These are phyloP conservation scores for Astragalus membranaceus DNA, from an alignment of 306 rosid species.

Conservation along the genomic window DNA sequence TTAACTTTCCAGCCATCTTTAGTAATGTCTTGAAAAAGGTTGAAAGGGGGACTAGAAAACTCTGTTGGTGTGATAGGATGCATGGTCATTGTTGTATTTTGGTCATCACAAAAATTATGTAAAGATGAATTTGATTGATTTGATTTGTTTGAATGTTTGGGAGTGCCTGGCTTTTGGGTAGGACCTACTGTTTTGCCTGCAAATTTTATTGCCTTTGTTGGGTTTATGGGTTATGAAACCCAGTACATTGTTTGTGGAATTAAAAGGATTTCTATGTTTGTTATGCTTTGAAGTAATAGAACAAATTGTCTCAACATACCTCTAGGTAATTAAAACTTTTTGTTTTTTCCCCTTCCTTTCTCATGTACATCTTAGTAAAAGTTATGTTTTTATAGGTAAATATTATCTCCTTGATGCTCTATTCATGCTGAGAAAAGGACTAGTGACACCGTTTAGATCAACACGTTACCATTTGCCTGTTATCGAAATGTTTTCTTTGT, in stretches of 20 bases:
- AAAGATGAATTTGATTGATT: constrained; percentile 44
- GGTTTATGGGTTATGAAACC: constrained; percentile 34
- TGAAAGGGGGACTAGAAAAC: constrained; percentile 23
- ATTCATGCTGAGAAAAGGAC: too few relatives aligned
- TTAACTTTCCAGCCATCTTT: too few relatives aligned
- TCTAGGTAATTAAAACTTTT: too few relatives aligned
- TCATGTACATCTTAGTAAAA: too few relatives aligned
- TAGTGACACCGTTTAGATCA: too few relatives aligned
- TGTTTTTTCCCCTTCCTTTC: too few relatives aligned
- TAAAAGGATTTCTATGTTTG: constrained; percentile 15
- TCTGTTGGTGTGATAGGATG: constrained; percentile 51
- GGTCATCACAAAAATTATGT: constrained; percentile 46
- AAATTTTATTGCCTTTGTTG: constrained; percentile 16
- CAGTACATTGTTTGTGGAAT: constrained; percentile 29
- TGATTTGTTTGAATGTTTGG: constrained; percentile 52
- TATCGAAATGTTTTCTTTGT: neutral
- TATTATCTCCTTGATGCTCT: too few relatives aligned
- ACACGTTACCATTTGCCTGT: too few relatives aligned
- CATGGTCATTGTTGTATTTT: constrained; percentile 40
- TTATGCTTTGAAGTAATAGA: constrained; percentile 6
- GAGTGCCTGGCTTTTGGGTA: constrained; percentile 17
- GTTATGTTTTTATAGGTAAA: too few relatives aligned
- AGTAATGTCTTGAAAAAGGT: constrained; percentile 42
- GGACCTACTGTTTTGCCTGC: constrained; percentile 38
- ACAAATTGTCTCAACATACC: too few relatives aligned